phyloP scores from a whole-genome alignment of 23 red algal genomes.

The Gracilaria gracilis region DNA sequence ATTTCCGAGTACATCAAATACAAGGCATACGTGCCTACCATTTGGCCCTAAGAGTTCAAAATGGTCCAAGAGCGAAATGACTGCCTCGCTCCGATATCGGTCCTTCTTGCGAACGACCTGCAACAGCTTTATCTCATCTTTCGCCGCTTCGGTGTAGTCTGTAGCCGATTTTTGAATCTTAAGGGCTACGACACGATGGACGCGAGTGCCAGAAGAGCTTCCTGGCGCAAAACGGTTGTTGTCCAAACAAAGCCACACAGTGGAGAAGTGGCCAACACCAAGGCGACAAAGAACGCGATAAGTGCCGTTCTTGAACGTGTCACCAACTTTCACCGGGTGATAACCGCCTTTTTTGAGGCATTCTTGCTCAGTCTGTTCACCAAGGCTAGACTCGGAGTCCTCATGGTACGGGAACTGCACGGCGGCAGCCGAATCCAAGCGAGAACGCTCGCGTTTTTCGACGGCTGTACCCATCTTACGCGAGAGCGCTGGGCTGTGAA shows the following conservation, averaged over 20 bases:
- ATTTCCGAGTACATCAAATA: conserved; percentile 84
- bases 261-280: conserved; percentile 95
- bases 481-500: neutral
- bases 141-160: conserved; percentile 93
- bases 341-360: conserved; percentile 83
- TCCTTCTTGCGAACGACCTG: conserved; percentile 29
- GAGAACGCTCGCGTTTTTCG: conserved; percentile 54
- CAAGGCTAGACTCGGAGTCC: conserved; percentile 64
- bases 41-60: conserved; percentile 86
- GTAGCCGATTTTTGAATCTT: conserved; percentile 94
- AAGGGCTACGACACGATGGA: conserved; percentile 75
- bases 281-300: conserved; percentile 83
- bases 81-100: conserved; percentile 43
- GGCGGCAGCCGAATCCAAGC: neutral
- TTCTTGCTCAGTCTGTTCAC: conserved; percentile 58
- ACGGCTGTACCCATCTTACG: conserved; percentile 23
- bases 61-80: conserved; percentile 85
- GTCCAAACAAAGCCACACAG: conserved; percentile 93
- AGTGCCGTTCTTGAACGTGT: conserved; percentile 82
- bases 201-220: neutral
- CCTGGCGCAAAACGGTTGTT: conserved; percentile 15
- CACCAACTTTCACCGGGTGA: conserved; percentile 82
- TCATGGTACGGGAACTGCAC: conserved; percentile 56
- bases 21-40: conserved; percentile 90
- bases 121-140: conserved; percentile 91